Evolutionary conservation across 140 eudicot species (phyloP).

Genomic region (Senecio squalidus): DNA sequence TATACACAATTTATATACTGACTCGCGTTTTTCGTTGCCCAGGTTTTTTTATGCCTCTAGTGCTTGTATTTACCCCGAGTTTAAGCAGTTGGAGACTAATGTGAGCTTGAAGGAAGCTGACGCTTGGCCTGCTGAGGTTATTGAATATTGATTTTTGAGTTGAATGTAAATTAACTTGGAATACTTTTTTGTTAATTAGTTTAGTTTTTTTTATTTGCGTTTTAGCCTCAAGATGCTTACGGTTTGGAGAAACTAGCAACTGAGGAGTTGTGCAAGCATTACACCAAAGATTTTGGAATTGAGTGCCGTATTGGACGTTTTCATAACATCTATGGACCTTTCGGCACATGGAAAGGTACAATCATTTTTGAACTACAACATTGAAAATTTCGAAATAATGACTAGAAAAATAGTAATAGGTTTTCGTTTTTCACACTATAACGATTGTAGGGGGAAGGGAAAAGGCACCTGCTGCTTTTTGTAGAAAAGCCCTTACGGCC

Average conservation of each 20-base stretch:
- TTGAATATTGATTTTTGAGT: background rate
- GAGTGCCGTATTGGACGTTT: conserved; percentile 96
- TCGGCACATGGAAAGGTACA: conserved; percentile 98
- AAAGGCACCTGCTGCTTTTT: conserved; percentile 98
- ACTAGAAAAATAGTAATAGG: background rate
- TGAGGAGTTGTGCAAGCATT: conserved; percentile 92
- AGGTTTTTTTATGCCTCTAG: conserved; percentile 97
- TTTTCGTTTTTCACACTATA: background rate
- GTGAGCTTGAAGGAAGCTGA: conserved; percentile 98
- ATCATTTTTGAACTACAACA: background rate
- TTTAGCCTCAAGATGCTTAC: conserved; percentile 99
- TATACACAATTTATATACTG: background rate
- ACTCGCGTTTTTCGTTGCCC: conserved; percentile 16
- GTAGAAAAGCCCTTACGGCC: conserved; percentile 79
- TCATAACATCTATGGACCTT: conserved; percentile 94
- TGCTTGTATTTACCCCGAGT: conserved; percentile 98
- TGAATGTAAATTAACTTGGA: background rate
- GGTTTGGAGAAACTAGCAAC: conserved; percentile 96
- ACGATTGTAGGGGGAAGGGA: conserved; percentile 84
- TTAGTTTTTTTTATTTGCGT: background rate
- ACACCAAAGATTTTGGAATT: conserved; percentile 94
- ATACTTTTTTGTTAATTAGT: no score
- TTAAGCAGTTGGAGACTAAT: conserved; percentile 93
- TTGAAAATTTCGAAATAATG: background rate
- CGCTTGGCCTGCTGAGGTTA: conserved; percentile 99